Base-by-base conservation (phyloP, 352 stramenopile genomes). In the Nothophytophthora sp. region DNA sequence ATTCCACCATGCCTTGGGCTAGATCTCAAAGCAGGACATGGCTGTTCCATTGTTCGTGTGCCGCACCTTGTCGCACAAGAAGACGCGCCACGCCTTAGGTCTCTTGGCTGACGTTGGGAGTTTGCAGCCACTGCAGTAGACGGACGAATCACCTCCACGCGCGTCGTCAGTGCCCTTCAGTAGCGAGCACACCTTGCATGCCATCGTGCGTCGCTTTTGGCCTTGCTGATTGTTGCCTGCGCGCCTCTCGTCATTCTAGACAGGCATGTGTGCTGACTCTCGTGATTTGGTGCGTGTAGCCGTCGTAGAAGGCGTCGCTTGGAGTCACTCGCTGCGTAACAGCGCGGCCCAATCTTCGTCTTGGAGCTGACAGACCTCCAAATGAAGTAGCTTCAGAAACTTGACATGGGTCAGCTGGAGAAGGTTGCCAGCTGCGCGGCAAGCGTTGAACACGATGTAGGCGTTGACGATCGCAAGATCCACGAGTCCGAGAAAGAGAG, bases 11-110 rank as follows among this genome's bases (percentile, higher is more conserved):
- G 16, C 37, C 23, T 43, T 27, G 35, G 46, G 35, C 43, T 36
- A 55, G 8, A 61, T 54, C 1, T 61, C 52, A 19, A 62, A 55
- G 24, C 44, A 55, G 6, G 37, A 36, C 44, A 61, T 55, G 1
- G 44, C n/a, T 16, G 13, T 28, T 12, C 51, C 51, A 20, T 60
- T 52, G 24, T 46, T 5, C n/a, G 4, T 48, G 12, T 40, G 53
- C 0, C 39, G 43, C 2, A 32, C 27, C 34, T 61, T 61, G 4
- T 55, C 51, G 18, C 43, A 55, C 9, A 61, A 18, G 20, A 55
- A 55, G 0, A 55, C 53, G 1, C 37, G 29, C 35, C 28, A 43
- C 1, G 53, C n/a, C 34, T 27, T 35, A 1, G 43, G 29, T 18
- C 38, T 48, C 23, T 61, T 50, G 5, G 43, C 42, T 12, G 27